Base-by-base conservation (phyloP, 164 flowering plant genomes). In the Kalanchoe fedtschenkoi region DNA sequence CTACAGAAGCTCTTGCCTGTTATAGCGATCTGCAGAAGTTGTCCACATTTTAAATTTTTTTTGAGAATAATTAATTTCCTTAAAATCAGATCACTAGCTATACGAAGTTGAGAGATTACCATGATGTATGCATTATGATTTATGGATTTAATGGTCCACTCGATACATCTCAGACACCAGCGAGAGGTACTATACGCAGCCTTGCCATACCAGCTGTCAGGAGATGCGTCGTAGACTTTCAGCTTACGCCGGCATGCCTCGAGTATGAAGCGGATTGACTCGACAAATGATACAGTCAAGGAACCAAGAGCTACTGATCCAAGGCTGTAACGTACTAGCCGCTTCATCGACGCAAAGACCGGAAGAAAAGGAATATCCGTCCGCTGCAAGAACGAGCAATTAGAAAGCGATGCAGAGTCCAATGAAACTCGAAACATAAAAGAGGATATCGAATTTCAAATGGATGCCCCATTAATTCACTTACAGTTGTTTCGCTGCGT, bases 231-330 rank as follows among this genome's bases (percentile, higher is more conserved):
- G 43, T 70, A 61, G 62, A 71, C 79, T 73, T 85, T 90, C 70
- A 90, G 65, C 72, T 72, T 88, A 53, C 93, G 92, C 16, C 95
- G 89, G 62, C 88, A 71, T n/a, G 86, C 78, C 70, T 93, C 96
- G 5, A 93, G 87, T 28, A 88, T 76, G 61, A 77, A 88, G 33
- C 95, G 88, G 32, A 82, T 68, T 8, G 95, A 83, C 71, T 85
- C 96, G 56, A 88, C 84, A 71, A 82, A 77, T 10, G 95, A 78
- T 35, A 93, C 88, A 53, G 82, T 65, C 37, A 93, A 72, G 35
- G 99, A 93, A 55, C 99, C 97, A 71, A 93, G 74, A 47, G 99
- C 99, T 42, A 93, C 78, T 22, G 97, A 93, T 1, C 99, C 99
- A 61, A 93, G 85, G 74, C 78, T 82, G 71, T 90, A 93, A 6